A percentile compares a stretch with the other conserved stretches of the same genome.
Evolutionary conservation across 306 rosid genomes (phyloP).

Genomic region (Dryas drummondii): DNA sequence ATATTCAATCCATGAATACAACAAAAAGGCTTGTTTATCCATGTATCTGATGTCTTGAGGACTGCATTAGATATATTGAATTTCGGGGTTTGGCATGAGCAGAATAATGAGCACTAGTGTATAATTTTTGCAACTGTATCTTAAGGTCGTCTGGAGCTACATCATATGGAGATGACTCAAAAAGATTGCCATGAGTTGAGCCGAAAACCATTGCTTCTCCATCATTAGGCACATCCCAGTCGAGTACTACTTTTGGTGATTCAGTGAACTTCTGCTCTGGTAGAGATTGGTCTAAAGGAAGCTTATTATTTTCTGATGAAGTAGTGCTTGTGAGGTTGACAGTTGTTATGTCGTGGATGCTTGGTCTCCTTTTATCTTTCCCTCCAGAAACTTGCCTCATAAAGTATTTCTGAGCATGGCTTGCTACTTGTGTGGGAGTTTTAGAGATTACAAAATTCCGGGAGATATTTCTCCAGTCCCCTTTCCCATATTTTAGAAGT

Average conservation of each 20-base stretch:
- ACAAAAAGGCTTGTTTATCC: slow-evolving; percentile 34
- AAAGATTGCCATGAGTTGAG: slow-evolving; percentile 42
- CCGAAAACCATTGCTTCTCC: slow-evolving; percentile 50
- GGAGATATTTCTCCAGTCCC: slow-evolving; percentile 93
- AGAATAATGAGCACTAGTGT: slow-evolving; percentile 48
- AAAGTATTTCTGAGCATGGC: slow-evolving; percentile 82
- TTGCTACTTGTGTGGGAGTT: slow-evolving; percentile 63
- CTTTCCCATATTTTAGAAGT: slow-evolving; percentile 79
- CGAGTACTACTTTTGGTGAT: slow-evolving; percentile 34
- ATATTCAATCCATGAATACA: slow-evolving; percentile 38
- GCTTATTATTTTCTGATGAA: slow-evolving; percentile 37
- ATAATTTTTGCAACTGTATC: slow-evolving; percentile 47
- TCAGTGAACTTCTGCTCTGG: slow-evolving; percentile 39
- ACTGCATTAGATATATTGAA: slow-evolving; percentile 40
- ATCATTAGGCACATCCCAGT: slow-evolving; percentile 41
- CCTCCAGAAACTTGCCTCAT: slow-evolving; percentile 85
- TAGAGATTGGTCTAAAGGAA: slow-evolving; percentile 40
- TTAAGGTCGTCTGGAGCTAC: slow-evolving; percentile 38
- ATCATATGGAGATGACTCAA: slow-evolving; percentile 48
- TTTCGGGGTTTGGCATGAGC: slow-evolving; percentile 43
- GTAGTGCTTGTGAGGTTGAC: slow-evolving; percentile 55
- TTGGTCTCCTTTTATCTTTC: slow-evolving; percentile 84
- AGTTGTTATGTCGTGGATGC: slow-evolving; percentile 92
- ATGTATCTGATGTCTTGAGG: slow-evolving; percentile 46
- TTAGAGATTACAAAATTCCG: slow-evolving; percentile 66